These are phyloP conservation scores for Kondoa subrosea DNA, from an alignment of 768 basidiomycete species.

Conservation along the genomic window DNA sequence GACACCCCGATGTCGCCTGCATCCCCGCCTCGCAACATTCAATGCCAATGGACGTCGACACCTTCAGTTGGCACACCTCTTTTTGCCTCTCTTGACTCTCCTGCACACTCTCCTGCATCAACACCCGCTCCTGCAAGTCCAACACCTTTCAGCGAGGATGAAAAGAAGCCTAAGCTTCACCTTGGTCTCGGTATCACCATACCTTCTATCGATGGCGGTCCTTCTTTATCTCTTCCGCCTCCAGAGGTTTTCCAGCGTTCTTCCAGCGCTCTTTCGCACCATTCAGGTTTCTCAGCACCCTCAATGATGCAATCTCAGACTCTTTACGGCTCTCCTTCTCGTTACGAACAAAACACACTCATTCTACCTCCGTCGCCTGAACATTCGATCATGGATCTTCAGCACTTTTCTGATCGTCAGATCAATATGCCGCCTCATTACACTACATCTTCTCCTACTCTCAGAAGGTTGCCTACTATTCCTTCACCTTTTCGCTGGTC, in stretches of 20 bases:
- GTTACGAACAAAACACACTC: not conserved
- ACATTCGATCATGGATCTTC: not conserved
- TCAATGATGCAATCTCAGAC: not conserved
- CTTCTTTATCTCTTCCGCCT: not conserved
- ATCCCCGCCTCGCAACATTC: not conserved
- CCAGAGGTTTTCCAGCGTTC: not conserved
- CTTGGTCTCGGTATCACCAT: slow-evolving; percentile 4
- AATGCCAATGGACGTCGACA: not conserved
- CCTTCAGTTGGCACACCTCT: not conserved
- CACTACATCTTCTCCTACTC: not conserved
- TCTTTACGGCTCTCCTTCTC: not conserved
- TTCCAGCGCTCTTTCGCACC: not conserved
- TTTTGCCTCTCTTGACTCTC: not conserved
- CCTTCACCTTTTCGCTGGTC: not conserved
- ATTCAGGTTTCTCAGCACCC: not conserved
- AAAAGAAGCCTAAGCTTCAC: not conserved
- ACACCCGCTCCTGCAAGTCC: not conserved
- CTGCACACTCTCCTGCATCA: not conserved
- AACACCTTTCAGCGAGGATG: not conserved
- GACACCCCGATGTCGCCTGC: not conserved
- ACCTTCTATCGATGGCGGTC: not conserved
- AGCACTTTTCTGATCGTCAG: not conserved
- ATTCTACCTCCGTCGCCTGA: not conserved
- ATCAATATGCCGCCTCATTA: not conserved
- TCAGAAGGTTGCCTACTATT: too few species aligned